Conservation (phyloP, 2,329 filamentous ascomycete species). For the Zymoseptoria ardabiliae region DNA sequence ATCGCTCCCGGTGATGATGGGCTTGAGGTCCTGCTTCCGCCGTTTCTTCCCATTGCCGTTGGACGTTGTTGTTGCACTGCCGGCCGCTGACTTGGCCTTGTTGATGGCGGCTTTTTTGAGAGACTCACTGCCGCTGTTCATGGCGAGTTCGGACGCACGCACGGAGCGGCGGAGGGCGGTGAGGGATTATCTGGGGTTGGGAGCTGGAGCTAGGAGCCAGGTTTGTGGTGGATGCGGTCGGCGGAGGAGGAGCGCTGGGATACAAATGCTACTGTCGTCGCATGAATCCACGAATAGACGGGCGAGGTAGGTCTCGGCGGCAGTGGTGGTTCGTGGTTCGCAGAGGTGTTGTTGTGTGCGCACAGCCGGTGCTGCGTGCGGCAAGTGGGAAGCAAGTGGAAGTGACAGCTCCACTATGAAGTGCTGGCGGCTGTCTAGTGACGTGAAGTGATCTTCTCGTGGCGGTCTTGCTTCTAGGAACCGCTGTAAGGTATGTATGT, state of each 20-base stretch:
- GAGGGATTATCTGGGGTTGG: background rate
- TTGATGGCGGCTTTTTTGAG: constrained; percentile 52
- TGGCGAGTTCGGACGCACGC: constrained; percentile 7
- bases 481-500: background rate
- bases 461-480: constrained; percentile 20
- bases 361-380: background rate
- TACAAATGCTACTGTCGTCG: background rate
- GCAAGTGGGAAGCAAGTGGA: background rate
- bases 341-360: background rate
- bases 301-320: background rate
- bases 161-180: background rate
- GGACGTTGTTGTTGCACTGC: background rate
- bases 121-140: constrained; percentile 19
- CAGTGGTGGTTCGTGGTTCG: background rate
- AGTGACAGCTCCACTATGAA: background rate
- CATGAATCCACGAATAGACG: background rate
- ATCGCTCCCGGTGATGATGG: constrained; percentile 65
- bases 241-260: background rate
- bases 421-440: background rate
- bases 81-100: constrained; percentile 58
- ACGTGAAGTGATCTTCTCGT: background rate
- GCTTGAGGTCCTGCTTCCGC: constrained; percentile 64
- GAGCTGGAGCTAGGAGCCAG: background rate
- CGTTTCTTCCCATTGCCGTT: constrained; percentile 54
- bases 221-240: background rate